Percentiles rank a stretch among this genome's conserved stretches.
Conservation (phyloP, 371 early-diverging fungal genomes). For the Circinella minor region DNA sequence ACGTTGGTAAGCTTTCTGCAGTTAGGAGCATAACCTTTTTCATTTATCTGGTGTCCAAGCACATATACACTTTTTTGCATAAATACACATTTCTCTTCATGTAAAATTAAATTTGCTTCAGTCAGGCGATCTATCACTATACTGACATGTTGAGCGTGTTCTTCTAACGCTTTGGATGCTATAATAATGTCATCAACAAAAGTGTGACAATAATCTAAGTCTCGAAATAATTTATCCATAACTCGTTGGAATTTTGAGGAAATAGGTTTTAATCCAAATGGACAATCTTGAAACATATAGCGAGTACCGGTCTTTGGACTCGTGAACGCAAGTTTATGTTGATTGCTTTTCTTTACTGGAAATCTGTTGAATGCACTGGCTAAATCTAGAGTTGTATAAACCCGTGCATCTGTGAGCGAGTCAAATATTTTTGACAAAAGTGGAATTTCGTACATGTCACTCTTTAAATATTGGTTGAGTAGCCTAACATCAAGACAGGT, state of each 20-base stretch:
- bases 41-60: constrained; percentile 25
- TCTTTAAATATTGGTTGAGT: not conserved
- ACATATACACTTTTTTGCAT: constrained; percentile 13
- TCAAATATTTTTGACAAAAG: constrained; percentile 10
- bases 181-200: constrained; percentile 23
- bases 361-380: constrained; percentile 28
- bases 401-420: not conserved
- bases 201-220: not conserved
- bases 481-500: constrained; percentile 9
- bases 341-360: constrained; percentile 21
- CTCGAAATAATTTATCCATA: too few relatives aligned
- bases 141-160: not conserved
- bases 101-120: constrained; percentile 18
- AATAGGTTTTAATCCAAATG: constrained; percentile 12
- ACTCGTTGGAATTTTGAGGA: not conserved
- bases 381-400: constrained; percentile 26
- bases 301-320: constrained; percentile 1
- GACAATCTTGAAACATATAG: constrained; percentile 13
- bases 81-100: constrained; percentile 23
- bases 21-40: constrained; percentile 16
- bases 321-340: constrained; percentile 13
- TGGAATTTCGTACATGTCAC: constrained; percentile 12
- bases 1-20: constrained; percentile 20
- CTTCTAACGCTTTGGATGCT: not conserved
- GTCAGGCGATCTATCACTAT: constrained; percentile 18